Evolutionary conservation across 2,329 filamentous ascomycete genomes (phyloP).

Genomic region (Leptographium flavum): DNA sequence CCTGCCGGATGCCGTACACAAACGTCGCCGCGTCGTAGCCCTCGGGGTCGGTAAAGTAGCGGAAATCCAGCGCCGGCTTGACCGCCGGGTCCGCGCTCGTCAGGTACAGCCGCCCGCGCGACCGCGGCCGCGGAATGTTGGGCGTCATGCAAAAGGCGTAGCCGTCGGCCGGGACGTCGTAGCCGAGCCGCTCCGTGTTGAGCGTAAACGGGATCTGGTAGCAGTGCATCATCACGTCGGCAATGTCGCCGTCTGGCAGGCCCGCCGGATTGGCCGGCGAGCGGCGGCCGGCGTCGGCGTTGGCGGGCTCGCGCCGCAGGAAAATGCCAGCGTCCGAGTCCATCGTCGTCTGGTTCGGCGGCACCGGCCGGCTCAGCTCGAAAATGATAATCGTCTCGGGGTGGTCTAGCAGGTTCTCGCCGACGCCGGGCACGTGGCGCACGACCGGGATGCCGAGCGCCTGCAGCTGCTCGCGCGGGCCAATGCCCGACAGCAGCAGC

Average conservation of each 20-base stretch:
- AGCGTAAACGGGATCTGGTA: constrained; percentile 88
- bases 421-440: constrained; percentile 42
- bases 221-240: constrained; percentile 92
- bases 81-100: constrained; percentile 10
- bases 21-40: constrained; percentile 19
- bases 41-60: constrained; percentile 28
- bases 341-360: constrained; percentile 73
- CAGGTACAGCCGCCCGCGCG: constrained; percentile 37
- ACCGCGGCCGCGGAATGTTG: constrained; percentile 74
- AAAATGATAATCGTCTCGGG: constrained; percentile 48
- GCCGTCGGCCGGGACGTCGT: constrained; percentile 34
- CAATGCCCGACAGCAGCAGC: constrained; percentile 42
- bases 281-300: constrained; percentile 48
- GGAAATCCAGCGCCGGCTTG: constrained; percentile 14
- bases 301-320: constrained; percentile 59
- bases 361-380: constrained; percentile 67
- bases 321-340: constrained; percentile 84
- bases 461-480: constrained; percentile 37
- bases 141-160: constrained; percentile 90
- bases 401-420: constrained; percentile 47
- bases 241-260: constrained; percentile 54
- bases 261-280: constrained; percentile 32
- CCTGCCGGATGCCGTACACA: constrained; percentile 10
- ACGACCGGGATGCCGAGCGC: constrained; percentile 40
- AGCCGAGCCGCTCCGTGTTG: constrained; percentile 72